phyloP scores from a whole-genome alignment of 106 monocot species.

The Triglochin maritima region DNA sequence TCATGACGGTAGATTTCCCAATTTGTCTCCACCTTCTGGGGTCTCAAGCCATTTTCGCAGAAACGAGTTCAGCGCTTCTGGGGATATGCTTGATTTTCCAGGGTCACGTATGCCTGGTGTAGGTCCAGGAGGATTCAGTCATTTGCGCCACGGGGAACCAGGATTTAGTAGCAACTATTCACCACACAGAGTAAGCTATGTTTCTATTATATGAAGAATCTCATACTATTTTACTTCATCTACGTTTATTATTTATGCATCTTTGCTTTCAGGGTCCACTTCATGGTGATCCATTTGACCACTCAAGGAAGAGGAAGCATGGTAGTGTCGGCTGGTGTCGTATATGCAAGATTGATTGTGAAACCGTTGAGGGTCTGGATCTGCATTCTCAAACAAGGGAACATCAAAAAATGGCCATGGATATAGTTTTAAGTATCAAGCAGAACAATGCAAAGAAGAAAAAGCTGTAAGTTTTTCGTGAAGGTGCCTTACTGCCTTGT shows the following conservation, averaged over 20 bases:
- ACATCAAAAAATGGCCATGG: constrained; percentile 87
- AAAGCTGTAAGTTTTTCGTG: constrained; percentile 27
- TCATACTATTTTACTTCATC: neutral
- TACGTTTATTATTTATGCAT: neutral
- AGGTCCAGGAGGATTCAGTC: neutral
- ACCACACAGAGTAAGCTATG: constrained; percentile 1
- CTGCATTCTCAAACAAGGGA: constrained; percentile 80
- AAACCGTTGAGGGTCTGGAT: constrained; percentile 68
- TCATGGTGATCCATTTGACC: constrained; percentile 33
- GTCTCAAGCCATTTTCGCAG: neutral
- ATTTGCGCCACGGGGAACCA: constrained; percentile 24
- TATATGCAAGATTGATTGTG: constrained; percentile 83
- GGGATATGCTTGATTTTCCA: constrained; percentile 11
- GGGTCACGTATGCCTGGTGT: neutral
- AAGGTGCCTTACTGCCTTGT: neutral
- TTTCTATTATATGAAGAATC: neutral
- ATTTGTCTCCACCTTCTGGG: neutral
- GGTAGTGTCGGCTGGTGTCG: constrained; percentile 64
- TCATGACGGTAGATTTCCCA: neutral
- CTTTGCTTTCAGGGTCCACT: constrained; percentile 14
- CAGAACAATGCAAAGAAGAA: constrained; percentile 50
- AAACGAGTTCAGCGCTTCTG: neutral
- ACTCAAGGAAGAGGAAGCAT: constrained; percentile 47
- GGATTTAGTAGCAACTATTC: constrained; percentile 11
- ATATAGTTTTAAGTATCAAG: constrained; percentile 75